Base-by-base conservation (phyloP, 2,329 filamentous ascomycete species). In the Sporothrix luriei region DNA sequence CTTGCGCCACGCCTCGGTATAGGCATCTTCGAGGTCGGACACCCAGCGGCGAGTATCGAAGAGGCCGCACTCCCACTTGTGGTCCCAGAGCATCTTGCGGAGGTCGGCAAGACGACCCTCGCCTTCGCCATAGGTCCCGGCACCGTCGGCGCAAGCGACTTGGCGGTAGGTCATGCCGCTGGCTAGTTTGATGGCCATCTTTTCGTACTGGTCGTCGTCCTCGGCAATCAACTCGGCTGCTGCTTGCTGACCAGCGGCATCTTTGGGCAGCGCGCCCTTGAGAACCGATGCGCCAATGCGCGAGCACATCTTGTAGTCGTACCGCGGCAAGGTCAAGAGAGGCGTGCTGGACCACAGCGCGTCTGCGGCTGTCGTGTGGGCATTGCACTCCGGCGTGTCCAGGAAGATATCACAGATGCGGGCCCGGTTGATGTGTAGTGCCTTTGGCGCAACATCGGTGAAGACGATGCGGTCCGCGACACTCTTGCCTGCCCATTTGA, bases 291-390 rank as follows among this genome's bases (percentile, higher is more conserved):
- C 94, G 7, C 94, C 95, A 91, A 99, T 99, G 68, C 95, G 91
- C 55, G 93, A 97, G 79, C 95, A 99, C 95, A 99, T 99, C 80
- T 99, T 99, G 81, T 97, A 97, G 66, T 91, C 87, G 78, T 98
- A 97, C 48, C 95, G 88, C 13, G 95, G 94, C 40, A 95, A 84
- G 0, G 95, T 99, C 38, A 99, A 84, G 26, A 99, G 82, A 5
- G 95, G 95, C 0, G 95, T 98, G 74, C 94, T 96, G 67, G 92
- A 96, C 95, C 95, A 99, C 7, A 99, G 84, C 0, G 98, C 91
- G 76, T 99, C 95, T 14, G 95, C 96, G 1, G 95, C 95, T 1
- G 95, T 99, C 0, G 95, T 99, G 79, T 99, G 95, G 1, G 94
- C 95, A 77, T 99, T 99, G 80, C 95, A 99, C 79, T 99, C 95